Percentiles rank a stretch among this genome's conserved stretches.
These are phyloP conservation scores for Cochliopodium minus DNA, from an alignment of 208 protist genomes.

Conservation along the genomic window DNA sequence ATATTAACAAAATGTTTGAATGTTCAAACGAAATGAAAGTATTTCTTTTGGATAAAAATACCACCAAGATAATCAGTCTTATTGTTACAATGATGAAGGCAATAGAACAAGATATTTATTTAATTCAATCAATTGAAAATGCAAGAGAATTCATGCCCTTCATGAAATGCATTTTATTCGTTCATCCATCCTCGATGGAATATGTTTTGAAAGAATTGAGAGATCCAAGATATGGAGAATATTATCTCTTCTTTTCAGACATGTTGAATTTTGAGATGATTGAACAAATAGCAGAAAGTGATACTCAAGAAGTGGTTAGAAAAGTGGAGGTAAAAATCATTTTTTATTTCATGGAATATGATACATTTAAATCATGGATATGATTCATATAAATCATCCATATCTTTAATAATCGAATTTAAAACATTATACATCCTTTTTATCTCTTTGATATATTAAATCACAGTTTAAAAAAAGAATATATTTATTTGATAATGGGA, in stretches of 20 bases:
- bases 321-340: not conserved
- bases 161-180: constrained; percentile 67
- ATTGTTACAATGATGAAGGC: too few relatives aligned
- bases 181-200: constrained; percentile 63
- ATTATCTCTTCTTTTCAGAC: not conserved
- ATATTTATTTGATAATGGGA: too few relatives aligned
- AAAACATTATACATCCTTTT: too few relatives aligned
- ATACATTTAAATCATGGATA: constrained; percentile 2
- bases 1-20: too few relatives aligned
- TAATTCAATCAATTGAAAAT: too few relatives aligned
- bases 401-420: constrained; percentile 11
- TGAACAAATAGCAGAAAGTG: not conserved
- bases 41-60: too few relatives aligned
- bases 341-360: not conserved
- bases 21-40: too few relatives aligned
- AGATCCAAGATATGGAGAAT: constrained; percentile 4
- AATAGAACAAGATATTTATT: too few relatives aligned
- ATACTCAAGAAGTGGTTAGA: not conserved
- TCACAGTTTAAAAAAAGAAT: too few relatives aligned
- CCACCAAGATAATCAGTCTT: too few relatives aligned
- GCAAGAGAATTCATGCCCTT: constrained; percentile 64
- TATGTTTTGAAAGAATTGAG: not conserved
- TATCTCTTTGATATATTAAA: too few relatives aligned
- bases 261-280: not conserved
- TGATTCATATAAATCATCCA: constrained; percentile 3